Base-by-base conservation (phyloP, 768 basidiomycete genomes). In the Suillus subalutaceus region DNA sequence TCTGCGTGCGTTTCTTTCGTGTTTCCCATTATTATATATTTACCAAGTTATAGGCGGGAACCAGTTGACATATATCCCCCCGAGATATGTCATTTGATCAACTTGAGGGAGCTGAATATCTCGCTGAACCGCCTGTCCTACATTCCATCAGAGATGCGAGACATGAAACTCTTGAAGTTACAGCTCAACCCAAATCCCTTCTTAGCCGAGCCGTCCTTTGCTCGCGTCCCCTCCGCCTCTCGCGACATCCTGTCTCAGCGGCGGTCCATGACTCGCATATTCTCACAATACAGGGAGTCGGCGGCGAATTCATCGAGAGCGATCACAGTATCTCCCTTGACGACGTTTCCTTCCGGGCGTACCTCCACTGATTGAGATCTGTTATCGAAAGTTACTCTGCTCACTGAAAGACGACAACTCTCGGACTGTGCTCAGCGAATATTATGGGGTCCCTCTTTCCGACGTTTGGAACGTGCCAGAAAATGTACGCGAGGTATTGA, bases 71-170 rank as follows among this genome's bases (percentile, higher is more conserved):
- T 79, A 77, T 48, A 74, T 93, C 23, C 90, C 91, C 2, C 85
- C 91, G 0, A 90, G 61, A 88, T 93, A 43, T 79, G 75, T 23
- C 78, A 78, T 7, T 79, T 92, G 20, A 78, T 72, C 10, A 83
- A 84, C 59, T 81, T 93, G 3, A 79, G 79, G 59, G 84, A 88
- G 53, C 80, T 93, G 8, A 89, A 91, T 66, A 70, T 93, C 4
- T 80, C 88, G 0, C 80, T 82, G 63, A 93, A 93, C 73, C 74
- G 77, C 40, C 75, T 92, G 2, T 70, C 73, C 63, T 90, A 84
- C 73, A 74, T 93, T 0, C 91, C 91, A 16, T 83, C 87, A 8
- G 90, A 92, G 72, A 83, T 92, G 72, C 74, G 83, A n/a, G 72
- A 77, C 38, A 86, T 91, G 84, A 79, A 73, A n/a, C 78, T 91